Conservation (phyloP, 495 filamentous ascomycete species). For the Aspergillus ellipticus region DNA sequence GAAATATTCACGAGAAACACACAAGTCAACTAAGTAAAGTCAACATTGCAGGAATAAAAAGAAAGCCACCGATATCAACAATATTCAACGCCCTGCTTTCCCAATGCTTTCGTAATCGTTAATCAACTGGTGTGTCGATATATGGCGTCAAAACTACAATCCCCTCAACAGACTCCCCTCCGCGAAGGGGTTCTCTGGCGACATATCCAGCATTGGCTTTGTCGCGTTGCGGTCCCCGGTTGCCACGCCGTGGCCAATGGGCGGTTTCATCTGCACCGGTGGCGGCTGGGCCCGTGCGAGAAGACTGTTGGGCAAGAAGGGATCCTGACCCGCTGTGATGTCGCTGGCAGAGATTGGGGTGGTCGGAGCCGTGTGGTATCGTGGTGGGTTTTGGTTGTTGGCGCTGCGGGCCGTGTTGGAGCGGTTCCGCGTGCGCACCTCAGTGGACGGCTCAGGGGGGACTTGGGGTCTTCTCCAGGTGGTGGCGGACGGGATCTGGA, state of each 20-base stretch:
- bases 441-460: slow-evolving; percentile 11
- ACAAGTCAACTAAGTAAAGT: too few relatives aligned
- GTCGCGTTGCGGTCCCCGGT: slow-evolving; percentile 48
- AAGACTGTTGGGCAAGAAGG: slow-evolving; percentile 39
- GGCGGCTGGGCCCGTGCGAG: slow-evolving; percentile 22
- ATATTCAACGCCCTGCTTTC: too few relatives aligned
- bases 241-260: slow-evolving; percentile 48
- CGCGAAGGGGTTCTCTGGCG: slow-evolving; percentile 47
- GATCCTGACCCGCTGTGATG: slow-evolving; percentile 20
- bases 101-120: too few relatives aligned
- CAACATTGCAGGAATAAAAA: too few relatives aligned
- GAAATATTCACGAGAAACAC: too few relatives aligned
- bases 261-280: slow-evolving; percentile 29
- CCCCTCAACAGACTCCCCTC: slow-evolving; percentile 52
- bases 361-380: slow-evolving; percentile 9
- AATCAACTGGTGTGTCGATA: too few relatives aligned
- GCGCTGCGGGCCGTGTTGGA: slow-evolving; percentile 32
- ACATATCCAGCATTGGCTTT: slow-evolving; percentile 55
- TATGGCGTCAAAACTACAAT: too few relatives aligned
- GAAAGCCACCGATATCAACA: too few relatives aligned
- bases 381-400: slow-evolving; percentile 20
- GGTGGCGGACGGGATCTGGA: slow-evolving; percentile 49
- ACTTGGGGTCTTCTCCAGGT: slow-evolving; percentile 46
- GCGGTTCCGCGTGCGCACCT: slow-evolving; percentile 24
- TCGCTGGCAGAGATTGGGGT: slow-evolving; percentile 15